These are phyloP conservation scores for Tulasnella sp. DNA, from an alignment of 768 basidiomycete genomes.

Conservation along the genomic window DNA sequence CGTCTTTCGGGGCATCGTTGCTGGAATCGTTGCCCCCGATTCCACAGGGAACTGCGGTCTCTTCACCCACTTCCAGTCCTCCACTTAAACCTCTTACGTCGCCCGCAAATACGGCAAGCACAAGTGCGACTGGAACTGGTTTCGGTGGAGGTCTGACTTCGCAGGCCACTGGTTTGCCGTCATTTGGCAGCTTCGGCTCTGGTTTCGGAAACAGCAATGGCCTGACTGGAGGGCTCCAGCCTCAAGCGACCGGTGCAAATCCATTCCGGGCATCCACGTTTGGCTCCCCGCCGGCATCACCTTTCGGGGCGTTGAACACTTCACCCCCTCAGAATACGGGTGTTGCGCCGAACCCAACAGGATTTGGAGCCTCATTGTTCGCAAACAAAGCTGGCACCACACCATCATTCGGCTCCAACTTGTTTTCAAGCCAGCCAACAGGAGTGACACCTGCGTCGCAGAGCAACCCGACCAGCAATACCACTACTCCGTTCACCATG, in stretches of 20 bases:
- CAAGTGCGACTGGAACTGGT: neutral
- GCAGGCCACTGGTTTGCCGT: constrained; percentile 37
- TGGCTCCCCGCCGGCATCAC: neutral
- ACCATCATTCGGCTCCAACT: constrained; percentile 8
- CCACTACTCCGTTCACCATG: neutral
- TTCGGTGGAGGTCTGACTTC: constrained; percentile 26
- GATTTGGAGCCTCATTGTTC: constrained; percentile 13
- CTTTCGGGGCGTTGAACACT: neutral
- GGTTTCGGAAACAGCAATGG: constrained; percentile 20
- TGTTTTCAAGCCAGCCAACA: neutral
- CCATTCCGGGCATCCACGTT: constrained; percentile 39
- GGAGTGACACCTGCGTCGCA: neutral
- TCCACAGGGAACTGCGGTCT: constrained; percentile 30
- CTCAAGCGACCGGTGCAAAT: constrained; percentile 39
- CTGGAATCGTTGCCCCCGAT: constrained; percentile 69
- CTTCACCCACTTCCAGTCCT: constrained; percentile 3
- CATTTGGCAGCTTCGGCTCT: constrained; percentile 28
- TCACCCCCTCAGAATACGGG: neutral
- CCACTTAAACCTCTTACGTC: neutral
- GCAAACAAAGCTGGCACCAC: neutral
- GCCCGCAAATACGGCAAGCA: neutral
- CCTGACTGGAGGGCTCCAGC: constrained; percentile 33
- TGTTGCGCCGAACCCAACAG: constrained; percentile 18
- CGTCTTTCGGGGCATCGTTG: constrained; percentile 68
- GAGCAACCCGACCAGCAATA: neutral